Conservation (phyloP, 768 basidiomycete species). For the Hysterangium stoloniferum region DNA sequence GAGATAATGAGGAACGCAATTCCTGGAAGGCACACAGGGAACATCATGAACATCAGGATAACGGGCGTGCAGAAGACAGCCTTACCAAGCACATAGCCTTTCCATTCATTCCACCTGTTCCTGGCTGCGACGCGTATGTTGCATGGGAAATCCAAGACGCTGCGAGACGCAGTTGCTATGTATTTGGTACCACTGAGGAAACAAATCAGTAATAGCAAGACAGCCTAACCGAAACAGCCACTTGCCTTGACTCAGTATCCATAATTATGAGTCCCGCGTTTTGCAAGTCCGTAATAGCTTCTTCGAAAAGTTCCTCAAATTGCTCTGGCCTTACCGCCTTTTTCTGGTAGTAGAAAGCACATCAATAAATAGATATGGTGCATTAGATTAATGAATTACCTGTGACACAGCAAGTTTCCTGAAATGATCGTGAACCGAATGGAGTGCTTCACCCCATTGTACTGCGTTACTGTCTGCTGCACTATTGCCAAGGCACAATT, state of each 20-base stretch:
- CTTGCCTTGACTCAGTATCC: conserved; percentile 58
- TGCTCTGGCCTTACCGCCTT: conserved; percentile 14
- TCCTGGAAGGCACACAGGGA: conserved; percentile 21
- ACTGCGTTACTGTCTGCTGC: conserved; percentile 46
- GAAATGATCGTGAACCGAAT: conserved; percentile 38
- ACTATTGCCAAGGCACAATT: conserved; percentile 52
- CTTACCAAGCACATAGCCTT: conserved; percentile 53
- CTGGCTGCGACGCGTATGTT: conserved; percentile 55
- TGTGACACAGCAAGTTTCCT: conserved; percentile 14
- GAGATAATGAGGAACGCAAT: conserved; percentile 24
- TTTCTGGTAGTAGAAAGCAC: background rate
- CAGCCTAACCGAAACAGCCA: conserved; percentile 14
- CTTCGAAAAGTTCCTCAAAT: conserved; percentile 69
- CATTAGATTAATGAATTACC: background rate
- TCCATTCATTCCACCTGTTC: conserved; percentile 64
- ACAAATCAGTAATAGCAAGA: conserved; percentile 3
- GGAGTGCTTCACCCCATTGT: conserved; percentile 66
- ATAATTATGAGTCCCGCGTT: conserved; percentile 68
- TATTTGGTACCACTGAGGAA: conserved; percentile 57
- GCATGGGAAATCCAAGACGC: conserved; percentile 62
- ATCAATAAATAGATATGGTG: too few species aligned
- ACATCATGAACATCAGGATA: conserved; percentile 1
- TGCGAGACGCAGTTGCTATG: conserved; percentile 65
- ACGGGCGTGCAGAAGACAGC: conserved; percentile 4
- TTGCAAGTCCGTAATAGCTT: conserved; percentile 70